phyloP scores from a whole-genome alignment of 371 early-diverging fungal genomes.

The Dinochytrium kinnereticum region DNA sequence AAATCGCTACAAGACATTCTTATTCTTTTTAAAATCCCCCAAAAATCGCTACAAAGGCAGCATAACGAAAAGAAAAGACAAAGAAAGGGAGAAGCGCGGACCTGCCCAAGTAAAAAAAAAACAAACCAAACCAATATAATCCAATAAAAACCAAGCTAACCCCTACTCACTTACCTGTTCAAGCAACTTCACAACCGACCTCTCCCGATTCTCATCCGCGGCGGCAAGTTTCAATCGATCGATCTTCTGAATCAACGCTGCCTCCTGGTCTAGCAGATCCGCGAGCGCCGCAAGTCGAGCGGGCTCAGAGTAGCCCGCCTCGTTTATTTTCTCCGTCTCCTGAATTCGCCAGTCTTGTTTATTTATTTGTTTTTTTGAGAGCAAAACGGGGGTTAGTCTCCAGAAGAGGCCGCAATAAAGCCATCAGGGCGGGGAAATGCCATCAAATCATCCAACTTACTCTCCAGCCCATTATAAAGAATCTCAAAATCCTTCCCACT shows the following conservation, averaged over 20 bases:
- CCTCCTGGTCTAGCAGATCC: conserved; percentile 59
- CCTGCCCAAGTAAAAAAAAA: too few species aligned
- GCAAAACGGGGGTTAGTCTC: conserved; percentile 1
- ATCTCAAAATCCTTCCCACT: conserved; percentile 59
- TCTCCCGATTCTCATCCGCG: conserved; percentile 52
- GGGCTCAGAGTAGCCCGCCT: conserved; percentile 46
- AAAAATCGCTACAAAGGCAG: too few species aligned
- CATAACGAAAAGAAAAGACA: too few species aligned
- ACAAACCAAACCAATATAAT: too few species aligned
- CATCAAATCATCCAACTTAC: conserved; percentile 37
- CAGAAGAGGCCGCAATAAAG: too few species aligned
- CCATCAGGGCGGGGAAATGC: not conserved
- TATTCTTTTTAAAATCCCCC: too few species aligned
- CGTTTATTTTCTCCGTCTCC: conserved; percentile 53
- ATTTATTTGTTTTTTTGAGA: too few species aligned
- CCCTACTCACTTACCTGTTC: conserved; percentile 40
- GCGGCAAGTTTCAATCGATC: conserved; percentile 57
- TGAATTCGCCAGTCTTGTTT: conserved; percentile 54
- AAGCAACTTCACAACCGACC: conserved; percentile 40
- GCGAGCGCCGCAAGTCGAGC: conserved; percentile 56
- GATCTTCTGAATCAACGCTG: conserved; percentile 59
- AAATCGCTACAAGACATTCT: too few species aligned
- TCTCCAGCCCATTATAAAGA: conserved; percentile 57
- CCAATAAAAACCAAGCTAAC: too few species aligned
- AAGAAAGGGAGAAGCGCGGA: too few species aligned